phyloP scores from a whole-genome alignment of 1,139 yeast species.

The Candida sanyaensis region DNA sequence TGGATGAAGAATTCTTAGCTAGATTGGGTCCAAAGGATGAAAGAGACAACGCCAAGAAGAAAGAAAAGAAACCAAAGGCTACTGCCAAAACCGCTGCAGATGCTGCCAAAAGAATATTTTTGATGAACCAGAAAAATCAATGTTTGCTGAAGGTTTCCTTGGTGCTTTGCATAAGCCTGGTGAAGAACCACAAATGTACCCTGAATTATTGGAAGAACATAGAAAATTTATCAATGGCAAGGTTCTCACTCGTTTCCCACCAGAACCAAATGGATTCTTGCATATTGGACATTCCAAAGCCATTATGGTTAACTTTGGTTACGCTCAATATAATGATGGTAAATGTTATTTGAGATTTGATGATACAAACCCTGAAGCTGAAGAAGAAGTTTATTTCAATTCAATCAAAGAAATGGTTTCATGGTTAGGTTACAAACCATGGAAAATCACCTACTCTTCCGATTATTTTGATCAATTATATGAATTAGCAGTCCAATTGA shows the following conservation, averaged over 20 bases:
- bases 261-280: conserved; percentile 95
- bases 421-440: conserved; percentile 94
- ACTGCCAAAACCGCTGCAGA: conserved; percentile 19
- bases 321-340: conserved; percentile 83
- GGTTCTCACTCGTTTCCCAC: conserved; percentile 95
- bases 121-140: conserved; percentile 57
- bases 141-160: conserved; percentile 94
- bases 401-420: conserved; percentile 81
- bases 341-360: conserved; percentile 90
- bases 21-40: conserved; percentile 94
- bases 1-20: conserved; percentile 71
- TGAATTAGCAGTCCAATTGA: conserved; percentile 80
- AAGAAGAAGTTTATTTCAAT: conserved; percentile 86
- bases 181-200: conserved; percentile 86
- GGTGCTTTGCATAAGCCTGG: conserved; percentile 96
- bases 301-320: conserved; percentile 94
- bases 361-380: conserved; percentile 99
- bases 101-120: conserved; percentile 19
- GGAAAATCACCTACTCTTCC: conserved; percentile 92
- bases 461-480: conserved; percentile 92
- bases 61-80: conserved; percentile 61
- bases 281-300: conserved; percentile 99
- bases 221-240: conserved; percentile 74
- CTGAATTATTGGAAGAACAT: conserved; percentile 82
- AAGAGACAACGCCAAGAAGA: conserved; percentile 82